These are phyloP conservation scores for Globisporangium yorkense DNA, from an alignment of 352 stramenopile species.

Conservation along the genomic window DNA sequence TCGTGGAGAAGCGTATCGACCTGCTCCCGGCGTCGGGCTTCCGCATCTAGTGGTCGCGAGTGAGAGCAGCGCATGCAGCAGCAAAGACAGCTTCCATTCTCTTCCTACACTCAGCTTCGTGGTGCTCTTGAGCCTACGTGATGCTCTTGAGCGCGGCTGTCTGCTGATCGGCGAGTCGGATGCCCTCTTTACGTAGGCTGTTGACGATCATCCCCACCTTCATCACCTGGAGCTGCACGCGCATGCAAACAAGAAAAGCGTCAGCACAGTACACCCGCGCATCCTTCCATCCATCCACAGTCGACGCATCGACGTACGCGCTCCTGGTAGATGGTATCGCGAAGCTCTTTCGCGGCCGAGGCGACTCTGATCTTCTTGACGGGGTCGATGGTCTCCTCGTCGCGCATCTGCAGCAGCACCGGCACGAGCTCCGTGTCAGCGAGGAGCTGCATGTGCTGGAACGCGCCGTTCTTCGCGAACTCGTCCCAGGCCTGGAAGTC, in stretches of 20 bases:
- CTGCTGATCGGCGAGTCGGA: conserved; percentile 68
- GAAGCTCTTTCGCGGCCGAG: conserved; percentile 32
- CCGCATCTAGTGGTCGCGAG: conserved; percentile 37
- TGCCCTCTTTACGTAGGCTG: conserved; percentile 59
- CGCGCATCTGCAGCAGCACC: conserved; percentile 39
- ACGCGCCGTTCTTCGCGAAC: conserved; percentile 50
- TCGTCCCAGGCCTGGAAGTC: conserved; percentile 45
- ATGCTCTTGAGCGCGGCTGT: conserved; percentile 65
- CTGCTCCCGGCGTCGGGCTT: conserved; percentile 67
- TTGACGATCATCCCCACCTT: conserved; percentile 54
- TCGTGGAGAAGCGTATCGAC: conserved; percentile 66
- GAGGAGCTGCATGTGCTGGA: conserved; percentile 31
- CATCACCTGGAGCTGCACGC: conserved; percentile 57
- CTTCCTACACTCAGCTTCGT: background rate
- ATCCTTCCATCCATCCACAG: background rate
- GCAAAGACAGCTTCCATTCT: background rate
- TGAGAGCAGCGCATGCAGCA: background rate
- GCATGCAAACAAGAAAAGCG: background rate
- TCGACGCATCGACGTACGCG: conserved; percentile 19
- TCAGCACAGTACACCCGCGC: background rate
- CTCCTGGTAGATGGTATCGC: conserved; percentile 39
- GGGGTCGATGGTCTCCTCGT: conserved; percentile 43
- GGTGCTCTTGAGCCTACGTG: conserved; percentile 10
- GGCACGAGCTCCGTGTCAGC: conserved; percentile 32
- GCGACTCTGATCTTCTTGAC: conserved; percentile 29